phyloP scores from a whole-genome alignment of 768 basidiomycete genomes.

The Mycena amicta region DNA sequence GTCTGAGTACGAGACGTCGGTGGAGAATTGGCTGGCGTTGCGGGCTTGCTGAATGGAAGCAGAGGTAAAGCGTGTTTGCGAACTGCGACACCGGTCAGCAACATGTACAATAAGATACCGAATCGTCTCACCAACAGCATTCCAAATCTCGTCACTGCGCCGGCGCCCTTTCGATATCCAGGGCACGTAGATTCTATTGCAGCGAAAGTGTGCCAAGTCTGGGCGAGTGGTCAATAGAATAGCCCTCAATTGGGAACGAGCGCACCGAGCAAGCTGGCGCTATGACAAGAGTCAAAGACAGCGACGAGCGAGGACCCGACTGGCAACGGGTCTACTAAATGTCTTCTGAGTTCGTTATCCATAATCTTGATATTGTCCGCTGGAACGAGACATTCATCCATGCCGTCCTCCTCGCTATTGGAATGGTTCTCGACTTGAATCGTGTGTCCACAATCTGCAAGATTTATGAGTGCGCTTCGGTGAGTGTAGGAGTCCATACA shows the following conservation, averaged over 20 bases:
- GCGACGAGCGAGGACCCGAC: conserved; percentile 39
- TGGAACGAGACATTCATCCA: conserved; percentile 47
- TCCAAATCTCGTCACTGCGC: conserved; percentile 36
- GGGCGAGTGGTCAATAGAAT: neutral
- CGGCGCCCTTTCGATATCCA: conserved; percentile 48
- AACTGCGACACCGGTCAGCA: neutral
- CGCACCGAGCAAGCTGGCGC: conserved; percentile 42
- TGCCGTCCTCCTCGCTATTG: conserved; percentile 42
- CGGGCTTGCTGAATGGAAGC: conserved; percentile 1
- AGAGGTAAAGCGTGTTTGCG: conserved; percentile 11
- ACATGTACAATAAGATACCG: neutral
- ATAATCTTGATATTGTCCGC: conserved; percentile 38
- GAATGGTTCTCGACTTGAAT: conserved; percentile 37
- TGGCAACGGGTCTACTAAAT: conserved; percentile 41
- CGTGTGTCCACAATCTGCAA: conserved; percentile 47
- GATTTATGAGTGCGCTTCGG: neutral
- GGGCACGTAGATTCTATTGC: conserved; percentile 49
- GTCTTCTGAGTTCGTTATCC: conserved; percentile 41
- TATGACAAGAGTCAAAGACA: conserved; percentile 44
- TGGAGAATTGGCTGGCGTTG: neutral
- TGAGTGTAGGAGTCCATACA: conserved; percentile 38
- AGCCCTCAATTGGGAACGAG: neutral
- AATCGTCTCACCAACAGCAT: conserved; percentile 31
- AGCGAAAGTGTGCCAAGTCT: conserved; percentile 47
- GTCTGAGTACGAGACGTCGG: neutral